Conservation (phyloP, 2,329 filamentous ascomycete species). For the Bisporella sp. region DNA sequence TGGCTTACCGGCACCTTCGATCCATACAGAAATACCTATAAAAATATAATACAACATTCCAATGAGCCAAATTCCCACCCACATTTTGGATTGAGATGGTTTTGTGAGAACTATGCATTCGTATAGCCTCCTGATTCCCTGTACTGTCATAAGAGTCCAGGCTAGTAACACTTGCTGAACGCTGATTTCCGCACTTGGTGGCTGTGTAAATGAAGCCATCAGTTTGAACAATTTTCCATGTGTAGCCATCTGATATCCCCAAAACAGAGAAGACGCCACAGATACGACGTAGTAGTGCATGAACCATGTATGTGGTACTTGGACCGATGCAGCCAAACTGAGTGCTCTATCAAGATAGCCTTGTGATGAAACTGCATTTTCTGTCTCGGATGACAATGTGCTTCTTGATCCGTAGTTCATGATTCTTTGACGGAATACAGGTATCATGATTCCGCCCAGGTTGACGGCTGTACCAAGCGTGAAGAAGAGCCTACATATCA, state of each 20-base stretch:
- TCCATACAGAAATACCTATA: slow-evolving; percentile 73
- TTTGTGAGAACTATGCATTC: slow-evolving; percentile 64
- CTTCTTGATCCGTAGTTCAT: slow-evolving; percentile 27
- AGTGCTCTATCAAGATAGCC: slow-evolving; percentile 6
- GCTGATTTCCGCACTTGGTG: slow-evolving; percentile 39
- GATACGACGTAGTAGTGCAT: slow-evolving; percentile 78
- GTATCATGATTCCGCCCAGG: slow-evolving; percentile 21
- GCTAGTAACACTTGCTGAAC: slow-evolving; percentile 55
- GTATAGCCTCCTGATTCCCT: slow-evolving; percentile 67
- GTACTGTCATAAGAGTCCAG: slow-evolving; percentile 68
- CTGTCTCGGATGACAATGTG: slow-evolving; percentile 1
- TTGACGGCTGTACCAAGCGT: slow-evolving; percentile 17
- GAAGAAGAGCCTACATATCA: slow-evolving; percentile 23
- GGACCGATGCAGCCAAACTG: slow-evolving; percentile 16
- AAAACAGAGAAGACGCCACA: slow-evolving; percentile 63
- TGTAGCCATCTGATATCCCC: slow-evolving; percentile 57
- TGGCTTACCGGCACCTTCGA: slow-evolving; percentile 66
- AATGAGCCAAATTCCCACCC: slow-evolving; percentile 73
- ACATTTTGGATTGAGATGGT: slow-evolving; percentile 68
- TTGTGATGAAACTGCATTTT: background rate
- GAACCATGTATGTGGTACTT: slow-evolving; percentile 85
- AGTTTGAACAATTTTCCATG: slow-evolving; percentile 49
- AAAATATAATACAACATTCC: slow-evolving; percentile 71
- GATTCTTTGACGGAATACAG: slow-evolving; percentile 21
- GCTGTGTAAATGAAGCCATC: slow-evolving; percentile 29